Conservation (phyloP, 345 rosid species). For the Pelargonium nanum region DNA sequence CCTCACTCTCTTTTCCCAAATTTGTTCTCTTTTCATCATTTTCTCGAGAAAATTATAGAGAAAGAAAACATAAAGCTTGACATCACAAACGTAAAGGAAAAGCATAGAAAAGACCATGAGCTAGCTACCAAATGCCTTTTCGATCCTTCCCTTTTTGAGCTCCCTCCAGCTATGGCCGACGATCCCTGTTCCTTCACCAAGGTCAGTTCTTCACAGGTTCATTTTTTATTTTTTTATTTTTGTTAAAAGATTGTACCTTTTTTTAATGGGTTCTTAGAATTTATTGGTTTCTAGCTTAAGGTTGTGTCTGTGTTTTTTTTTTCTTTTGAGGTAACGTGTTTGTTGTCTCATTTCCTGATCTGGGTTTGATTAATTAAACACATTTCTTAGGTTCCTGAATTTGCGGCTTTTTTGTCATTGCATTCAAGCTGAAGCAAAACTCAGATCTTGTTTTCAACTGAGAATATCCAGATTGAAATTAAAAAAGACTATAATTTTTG, state of each 20-base stretch:
- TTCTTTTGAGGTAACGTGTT: background rate
- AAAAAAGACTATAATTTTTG: background rate
- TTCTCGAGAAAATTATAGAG: slow-evolving; percentile 22
- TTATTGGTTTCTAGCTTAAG: slow-evolving; percentile 4
- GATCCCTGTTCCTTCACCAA: slow-evolving; percentile 61
- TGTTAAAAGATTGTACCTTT: background rate
- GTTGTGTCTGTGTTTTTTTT: slow-evolving; percentile 4
- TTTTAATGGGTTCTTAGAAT: slow-evolving; percentile 9
- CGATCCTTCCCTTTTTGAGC: slow-evolving; percentile 28
- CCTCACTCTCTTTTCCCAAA: slow-evolving; percentile 4
- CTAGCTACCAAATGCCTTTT: slow-evolving; percentile 48
- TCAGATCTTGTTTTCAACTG: slow-evolving; percentile 23
- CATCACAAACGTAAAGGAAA: background rate
- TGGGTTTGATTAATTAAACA: slow-evolving; percentile 13
- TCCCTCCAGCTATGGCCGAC: slow-evolving; percentile 53
- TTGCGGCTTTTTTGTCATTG: slow-evolving; percentile 10
- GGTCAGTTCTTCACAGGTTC: slow-evolving; percentile 27
- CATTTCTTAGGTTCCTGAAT: slow-evolving; percentile 8
- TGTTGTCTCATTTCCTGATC: slow-evolving; percentile 23
- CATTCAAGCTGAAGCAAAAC: slow-evolving; percentile 18
- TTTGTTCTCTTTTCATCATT: background rate
- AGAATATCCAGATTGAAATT: too few species aligned
- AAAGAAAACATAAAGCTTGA: background rate
- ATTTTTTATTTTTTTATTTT: background rate
- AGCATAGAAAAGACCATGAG: slow-evolving; percentile 7